phyloP scores from a whole-genome alignment of 345 rosid genomes.

The Brassica rapa region DNA sequence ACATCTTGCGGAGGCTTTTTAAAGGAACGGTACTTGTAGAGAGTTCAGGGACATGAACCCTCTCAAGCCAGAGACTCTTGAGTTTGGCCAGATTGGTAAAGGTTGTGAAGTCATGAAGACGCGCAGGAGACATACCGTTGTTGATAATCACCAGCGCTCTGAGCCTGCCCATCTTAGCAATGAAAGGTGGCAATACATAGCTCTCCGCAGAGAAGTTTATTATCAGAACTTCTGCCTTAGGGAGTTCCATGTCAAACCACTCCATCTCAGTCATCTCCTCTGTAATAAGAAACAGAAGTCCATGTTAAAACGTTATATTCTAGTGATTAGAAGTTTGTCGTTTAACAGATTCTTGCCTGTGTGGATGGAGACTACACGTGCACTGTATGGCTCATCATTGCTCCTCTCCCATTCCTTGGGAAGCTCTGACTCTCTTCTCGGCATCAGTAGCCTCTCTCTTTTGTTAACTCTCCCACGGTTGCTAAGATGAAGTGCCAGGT shows the following conservation, averaged over 20 bases:
- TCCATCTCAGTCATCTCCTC: constrained; percentile 87
- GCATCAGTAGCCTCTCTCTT: constrained; percentile 70
- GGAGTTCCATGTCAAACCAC: constrained; percentile 79
- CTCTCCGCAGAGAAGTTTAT: constrained; percentile 61
- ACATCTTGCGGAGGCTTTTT: constrained; percentile 55
- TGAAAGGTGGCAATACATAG: constrained; percentile 82
- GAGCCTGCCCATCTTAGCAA: constrained; percentile 67
- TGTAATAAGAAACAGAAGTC: constrained; percentile 17
- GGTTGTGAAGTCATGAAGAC: constrained; percentile 53
- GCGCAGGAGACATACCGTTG: constrained; percentile 53
- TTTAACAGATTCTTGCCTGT: constrained; percentile 50
- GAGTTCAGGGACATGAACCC: constrained; percentile 55
- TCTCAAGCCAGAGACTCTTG: constrained; percentile 88
- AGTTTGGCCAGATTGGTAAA: constrained; percentile 54
- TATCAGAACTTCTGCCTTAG: constrained; percentile 85
- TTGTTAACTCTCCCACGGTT: constrained; percentile 47
- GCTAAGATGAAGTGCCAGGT: constrained; percentile 74
- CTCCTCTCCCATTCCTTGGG: constrained; percentile 88
- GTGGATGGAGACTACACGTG: constrained; percentile 75
- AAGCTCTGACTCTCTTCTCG: constrained; percentile 53
- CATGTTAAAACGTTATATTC: neutral
- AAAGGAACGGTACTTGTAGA: constrained; percentile 45
- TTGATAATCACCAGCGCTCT: constrained; percentile 76
- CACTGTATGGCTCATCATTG: constrained; percentile 58
- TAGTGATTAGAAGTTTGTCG: neutral